These are phyloP conservation scores for Phyllostachys edulis DNA, from an alignment of 176 grass and related monocot genomes.

Conservation along the genomic window DNA sequence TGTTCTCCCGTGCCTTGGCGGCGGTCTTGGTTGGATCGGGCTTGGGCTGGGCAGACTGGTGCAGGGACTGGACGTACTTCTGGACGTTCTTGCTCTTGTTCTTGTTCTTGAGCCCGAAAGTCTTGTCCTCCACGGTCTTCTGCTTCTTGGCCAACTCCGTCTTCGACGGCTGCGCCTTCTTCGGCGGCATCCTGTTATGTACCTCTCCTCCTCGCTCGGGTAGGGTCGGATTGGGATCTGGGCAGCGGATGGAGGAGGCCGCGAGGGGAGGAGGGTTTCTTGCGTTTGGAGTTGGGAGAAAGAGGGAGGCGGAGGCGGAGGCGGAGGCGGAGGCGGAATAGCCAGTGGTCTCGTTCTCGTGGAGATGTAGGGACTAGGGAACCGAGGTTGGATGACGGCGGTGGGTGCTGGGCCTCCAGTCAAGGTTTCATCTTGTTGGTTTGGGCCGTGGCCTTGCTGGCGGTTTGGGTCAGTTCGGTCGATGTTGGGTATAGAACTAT, in stretches of 20 bases:
- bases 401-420: background rate
- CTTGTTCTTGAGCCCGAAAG: conserved; percentile 99
- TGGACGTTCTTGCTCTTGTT: conserved; percentile 99
- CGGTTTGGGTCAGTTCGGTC: background rate
- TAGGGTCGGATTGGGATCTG: background rate
- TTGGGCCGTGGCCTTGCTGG: background rate
- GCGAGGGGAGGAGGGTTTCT: conserved; percentile 31
- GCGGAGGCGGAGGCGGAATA: conserved; percentile 39
- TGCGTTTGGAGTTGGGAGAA: conserved; percentile 47
- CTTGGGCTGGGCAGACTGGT: conserved; percentile 81
- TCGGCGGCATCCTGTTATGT: conserved; percentile 75
- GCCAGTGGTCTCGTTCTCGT: conserved; percentile 30
- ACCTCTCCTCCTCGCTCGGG: background rate
- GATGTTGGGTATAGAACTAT: background rate
- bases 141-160: conserved; percentile 91
- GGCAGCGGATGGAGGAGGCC: conserved; percentile 21
- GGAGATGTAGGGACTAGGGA: conserved; percentile 21
- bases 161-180: conserved; percentile 69
- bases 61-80: conserved; percentile 87
- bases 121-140: conserved; percentile 99
- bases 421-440: background rate
- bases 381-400: background rate
- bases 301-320: conserved; percentile 35
- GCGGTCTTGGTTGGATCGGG: conserved; percentile 65
- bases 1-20: conserved; percentile 49